Conservation (phyloP, 768 basidiomycete genomes). For the Naganishia randhawae region DNA sequence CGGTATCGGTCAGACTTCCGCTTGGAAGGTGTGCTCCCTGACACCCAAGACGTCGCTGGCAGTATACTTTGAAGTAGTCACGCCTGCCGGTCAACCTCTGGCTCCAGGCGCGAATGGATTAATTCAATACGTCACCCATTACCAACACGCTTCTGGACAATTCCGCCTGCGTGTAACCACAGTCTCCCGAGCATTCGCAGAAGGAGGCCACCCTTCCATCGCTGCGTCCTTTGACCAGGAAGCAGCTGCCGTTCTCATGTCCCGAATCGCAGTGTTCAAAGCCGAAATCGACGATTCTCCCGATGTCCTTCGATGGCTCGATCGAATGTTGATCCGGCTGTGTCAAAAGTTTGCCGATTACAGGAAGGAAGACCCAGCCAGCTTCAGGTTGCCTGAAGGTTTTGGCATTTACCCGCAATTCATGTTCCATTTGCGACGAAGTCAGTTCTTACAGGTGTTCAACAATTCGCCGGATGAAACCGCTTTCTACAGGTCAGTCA, state of each 20-base stretch:
- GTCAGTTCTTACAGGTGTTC: constrained; percentile 98
- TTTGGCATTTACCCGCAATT: constrained; percentile 99
- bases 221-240: constrained; percentile 96
- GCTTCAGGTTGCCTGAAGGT: constrained; percentile 88
- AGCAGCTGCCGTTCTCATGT: constrained; percentile 95
- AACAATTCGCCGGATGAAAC: constrained; percentile 99
- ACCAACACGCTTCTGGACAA: constrained; percentile 94
- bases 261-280: constrained; percentile 97
- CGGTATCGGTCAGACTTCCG: constrained; percentile 95
- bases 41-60: constrained; percentile 81
- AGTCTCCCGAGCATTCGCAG: constrained; percentile 93
- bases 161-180: constrained; percentile 95
- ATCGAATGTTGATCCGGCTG: constrained; percentile 94
- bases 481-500: constrained; percentile 82
- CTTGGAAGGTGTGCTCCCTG: constrained; percentile 93
- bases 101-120: constrained; percentile 79
- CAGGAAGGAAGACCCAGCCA: constrained; percentile 91
- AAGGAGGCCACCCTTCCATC: constrained; percentile 90
- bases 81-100: constrained; percentile 88
- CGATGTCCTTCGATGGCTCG: constrained; percentile 93
- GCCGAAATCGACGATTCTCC: constrained; percentile 97
- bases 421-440: constrained; percentile 97
- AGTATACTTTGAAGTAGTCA: constrained; percentile 98
- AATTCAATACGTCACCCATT: constrained; percentile 97
- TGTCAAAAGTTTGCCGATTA: constrained; percentile 99